A percentile compares a stretch with the other conserved stretches of the same genome.
These are phyloP conservation scores for Flaveria floridana DNA, from an alignment of 140 eudicot species.

Conservation along the genomic window DNA sequence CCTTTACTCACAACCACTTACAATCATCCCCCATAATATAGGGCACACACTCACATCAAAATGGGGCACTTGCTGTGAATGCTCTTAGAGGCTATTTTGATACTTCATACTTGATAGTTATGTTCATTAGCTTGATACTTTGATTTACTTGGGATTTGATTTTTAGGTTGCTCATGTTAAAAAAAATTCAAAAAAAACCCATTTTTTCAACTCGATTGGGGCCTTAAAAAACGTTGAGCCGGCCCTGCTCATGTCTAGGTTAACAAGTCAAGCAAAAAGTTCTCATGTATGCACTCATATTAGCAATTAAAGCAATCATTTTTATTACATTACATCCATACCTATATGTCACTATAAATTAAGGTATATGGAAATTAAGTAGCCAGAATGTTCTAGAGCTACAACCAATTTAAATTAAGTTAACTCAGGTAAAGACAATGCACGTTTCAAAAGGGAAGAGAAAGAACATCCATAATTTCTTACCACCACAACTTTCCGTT, in stretches of 20 bases:
- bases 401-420: background rate
- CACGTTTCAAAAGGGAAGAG: background rate
- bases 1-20: too few relatives aligned
- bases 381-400: slow-evolving; percentile 7
- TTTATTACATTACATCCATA: background rate
- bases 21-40: too few relatives aligned
- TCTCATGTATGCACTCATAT: background rate
- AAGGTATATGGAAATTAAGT: background rate
- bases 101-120: too few relatives aligned
- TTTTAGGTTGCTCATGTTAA: too few relatives aligned
- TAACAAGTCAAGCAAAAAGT: background rate
- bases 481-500: slow-evolving; percentile 25
- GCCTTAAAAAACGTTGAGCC: too few relatives aligned
- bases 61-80: too few relatives aligned
- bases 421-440: background rate
- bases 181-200: too few relatives aligned
- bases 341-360: slow-evolving; percentile 6
- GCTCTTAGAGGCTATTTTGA: too few relatives aligned
- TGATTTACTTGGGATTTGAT: too few relatives aligned
- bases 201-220: too few relatives aligned
- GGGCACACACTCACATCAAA: too few relatives aligned
- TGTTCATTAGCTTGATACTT: too few relatives aligned
- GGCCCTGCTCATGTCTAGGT: background rate
- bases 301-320: background rate
- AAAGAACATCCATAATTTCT: slow-evolving; percentile 12